Conservation (phyloP, 441 rosid species). For the Metrosideros polymorpha region DNA sequence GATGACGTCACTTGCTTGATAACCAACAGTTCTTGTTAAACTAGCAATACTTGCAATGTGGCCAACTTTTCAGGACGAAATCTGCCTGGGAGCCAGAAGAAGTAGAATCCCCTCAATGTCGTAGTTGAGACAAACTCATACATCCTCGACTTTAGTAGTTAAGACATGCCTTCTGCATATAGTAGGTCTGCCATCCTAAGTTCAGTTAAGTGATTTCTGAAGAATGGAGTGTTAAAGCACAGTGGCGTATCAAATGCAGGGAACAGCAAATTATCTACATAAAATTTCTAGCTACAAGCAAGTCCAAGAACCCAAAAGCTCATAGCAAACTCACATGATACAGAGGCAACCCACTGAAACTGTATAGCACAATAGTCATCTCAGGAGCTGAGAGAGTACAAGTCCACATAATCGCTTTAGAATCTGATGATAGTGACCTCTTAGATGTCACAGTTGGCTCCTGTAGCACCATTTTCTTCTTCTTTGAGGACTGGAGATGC, state of each 20-base stretch:
- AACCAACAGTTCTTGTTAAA: not conserved
- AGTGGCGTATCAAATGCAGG: not conserved
- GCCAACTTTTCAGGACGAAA: not conserved
- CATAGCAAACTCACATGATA: slow-evolving; percentile 74
- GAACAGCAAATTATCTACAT: not conserved
- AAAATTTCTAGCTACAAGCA: not conserved
- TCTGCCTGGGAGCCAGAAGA: not conserved
- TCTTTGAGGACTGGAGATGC: slow-evolving; percentile 53
- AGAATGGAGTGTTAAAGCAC: not conserved
- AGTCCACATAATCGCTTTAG: slow-evolving; percentile 82
- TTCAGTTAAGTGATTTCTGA: not conserved
- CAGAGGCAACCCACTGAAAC: slow-evolving; percentile 47
- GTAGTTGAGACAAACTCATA: not conserved
- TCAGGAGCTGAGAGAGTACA: slow-evolving; percentile 97
- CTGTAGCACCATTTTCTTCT: slow-evolving; percentile 62
- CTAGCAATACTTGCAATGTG: not conserved
- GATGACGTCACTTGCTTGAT: not conserved
- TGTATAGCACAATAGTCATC: slow-evolving; percentile 72
- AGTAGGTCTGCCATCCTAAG: not conserved
- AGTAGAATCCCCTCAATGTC: not conserved
- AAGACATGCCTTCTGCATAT: not conserved
- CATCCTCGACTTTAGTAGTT: not conserved
- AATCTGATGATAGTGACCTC: slow-evolving; percentile 44
- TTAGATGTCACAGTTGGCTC: slow-evolving; percentile 32
- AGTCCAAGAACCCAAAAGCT: not conserved